phyloP scores from a whole-genome alignment of 176 grass and related monocot genomes.

The Dactylis glomerata region DNA sequence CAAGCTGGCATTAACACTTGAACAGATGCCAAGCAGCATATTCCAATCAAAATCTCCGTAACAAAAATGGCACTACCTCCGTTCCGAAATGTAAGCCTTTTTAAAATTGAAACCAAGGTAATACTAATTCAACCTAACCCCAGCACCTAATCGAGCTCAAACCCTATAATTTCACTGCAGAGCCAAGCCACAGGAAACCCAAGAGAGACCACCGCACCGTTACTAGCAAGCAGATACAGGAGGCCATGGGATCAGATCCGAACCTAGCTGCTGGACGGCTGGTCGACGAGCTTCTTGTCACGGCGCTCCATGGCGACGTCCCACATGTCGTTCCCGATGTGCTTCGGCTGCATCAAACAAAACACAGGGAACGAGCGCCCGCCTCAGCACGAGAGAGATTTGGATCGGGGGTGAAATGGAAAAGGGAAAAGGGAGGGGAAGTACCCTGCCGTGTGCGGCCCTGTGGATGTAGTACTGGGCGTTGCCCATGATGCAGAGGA shows the following conservation, averaged over 20 bases:
- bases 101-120: no score
- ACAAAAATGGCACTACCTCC: no score
- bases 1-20: no score
- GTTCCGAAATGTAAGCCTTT: no score
- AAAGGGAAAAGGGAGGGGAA: background rate
- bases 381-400: background rate
- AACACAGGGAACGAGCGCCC: background rate
- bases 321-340: conserved; percentile 95
- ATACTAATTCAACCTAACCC: background rate
- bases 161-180: background rate
- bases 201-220: background rate
- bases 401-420: background rate
- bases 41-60: no score
- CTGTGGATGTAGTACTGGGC: conserved; percentile 96
- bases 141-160: background rate
- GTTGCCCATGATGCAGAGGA: conserved; percentile 99
- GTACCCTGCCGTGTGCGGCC: conserved; percentile 84
- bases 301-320: conserved; percentile 97
- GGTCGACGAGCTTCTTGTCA: conserved; percentile 81
- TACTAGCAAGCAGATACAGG: background rate
- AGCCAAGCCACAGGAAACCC: background rate
- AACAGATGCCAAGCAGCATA: no score
- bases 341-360: conserved; percentile 77
- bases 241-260: background rate
- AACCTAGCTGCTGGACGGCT: conserved; percentile 50